Conservation (phyloP, 768 basidiomycete genomes). For the Favolaschia claudopus region DNA sequence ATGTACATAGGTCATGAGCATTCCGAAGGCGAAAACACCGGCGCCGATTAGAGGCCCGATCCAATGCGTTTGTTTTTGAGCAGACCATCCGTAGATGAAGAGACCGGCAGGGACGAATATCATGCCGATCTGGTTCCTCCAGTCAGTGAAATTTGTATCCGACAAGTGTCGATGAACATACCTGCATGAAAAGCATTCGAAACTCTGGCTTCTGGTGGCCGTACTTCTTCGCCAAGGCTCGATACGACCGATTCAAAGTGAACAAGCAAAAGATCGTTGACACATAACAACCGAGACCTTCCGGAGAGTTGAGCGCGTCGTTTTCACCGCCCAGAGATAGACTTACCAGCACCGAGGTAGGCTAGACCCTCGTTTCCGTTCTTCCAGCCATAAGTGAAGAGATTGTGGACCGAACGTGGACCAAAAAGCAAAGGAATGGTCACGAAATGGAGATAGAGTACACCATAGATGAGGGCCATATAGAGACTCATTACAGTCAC, state of each 20-base stretch:
- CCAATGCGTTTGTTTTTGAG: not conserved
- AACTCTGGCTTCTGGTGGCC: not conserved
- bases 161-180: too few species aligned
- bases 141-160: too few species aligned
- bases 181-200: not conserved
- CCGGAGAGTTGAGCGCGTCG: too few species aligned
- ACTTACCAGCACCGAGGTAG: not conserved
- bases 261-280: not conserved
- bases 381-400: not conserved
- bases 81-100: not conserved
- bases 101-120: not conserved
- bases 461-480: not conserved
- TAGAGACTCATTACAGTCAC: not conserved
- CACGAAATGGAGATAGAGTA: not conserved
- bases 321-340: too few species aligned
- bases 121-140: not conserved
- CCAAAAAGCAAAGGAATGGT: not conserved
- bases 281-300: not conserved
- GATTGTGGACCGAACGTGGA: not conserved
- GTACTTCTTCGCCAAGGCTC: not conserved
- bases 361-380: not conserved
- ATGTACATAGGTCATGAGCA: not conserved
- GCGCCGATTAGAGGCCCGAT: not conserved
- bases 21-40: not conserved
- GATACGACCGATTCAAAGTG: not conserved